phyloP scores from a whole-genome alignment of 148 eudicot genomes.

The Salicornia ramosissima region DNA sequence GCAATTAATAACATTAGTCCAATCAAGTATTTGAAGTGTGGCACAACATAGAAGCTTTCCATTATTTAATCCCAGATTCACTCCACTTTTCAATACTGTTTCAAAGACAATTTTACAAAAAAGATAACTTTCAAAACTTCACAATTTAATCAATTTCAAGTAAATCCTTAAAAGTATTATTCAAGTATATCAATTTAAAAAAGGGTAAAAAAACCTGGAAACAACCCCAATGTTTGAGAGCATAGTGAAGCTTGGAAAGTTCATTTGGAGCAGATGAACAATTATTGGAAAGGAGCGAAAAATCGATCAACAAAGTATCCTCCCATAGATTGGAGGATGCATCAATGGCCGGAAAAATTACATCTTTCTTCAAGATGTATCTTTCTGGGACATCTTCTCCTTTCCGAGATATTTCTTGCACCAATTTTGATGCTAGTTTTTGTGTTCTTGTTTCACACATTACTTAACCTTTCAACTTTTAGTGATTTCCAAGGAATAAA shows the following conservation, averaged over 20 bases:
- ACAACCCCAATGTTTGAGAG: slow-evolving; percentile 32
- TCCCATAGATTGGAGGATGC: slow-evolving; percentile 17
- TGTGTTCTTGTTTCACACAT: slow-evolving; percentile 11
- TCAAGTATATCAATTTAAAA: not conserved
- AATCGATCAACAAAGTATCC: slow-evolving; percentile 27
- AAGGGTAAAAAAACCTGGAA: slow-evolving; percentile 25
- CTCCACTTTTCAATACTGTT: not conserved
- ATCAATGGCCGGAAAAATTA: slow-evolving; percentile 16
- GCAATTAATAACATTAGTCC: too few relatives aligned
- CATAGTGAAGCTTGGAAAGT: slow-evolving; percentile 25
- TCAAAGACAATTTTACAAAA: too few relatives aligned
- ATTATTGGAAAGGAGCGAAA: slow-evolving; percentile 18
- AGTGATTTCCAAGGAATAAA: too few relatives aligned
- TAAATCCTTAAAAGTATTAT: not conserved
- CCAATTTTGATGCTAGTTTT: slow-evolving; percentile 18
- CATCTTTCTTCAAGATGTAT: slow-evolving; percentile 21
- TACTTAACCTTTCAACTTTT: not conserved
- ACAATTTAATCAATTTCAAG: too few relatives aligned
- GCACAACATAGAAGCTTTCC: not conserved
- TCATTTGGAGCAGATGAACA: slow-evolving; percentile 13
- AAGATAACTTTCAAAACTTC: too few relatives aligned
- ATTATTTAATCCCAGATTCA: not conserved
- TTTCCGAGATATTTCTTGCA: slow-evolving; percentile 24
- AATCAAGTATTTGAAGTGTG: not conserved
- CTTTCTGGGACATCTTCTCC: slow-evolving; percentile 23